A percentile compares a stretch with the other conserved stretches of the same genome.
Conservation (phyloP, 345 rosid genomes). For the Adansonia digitata region DNA sequence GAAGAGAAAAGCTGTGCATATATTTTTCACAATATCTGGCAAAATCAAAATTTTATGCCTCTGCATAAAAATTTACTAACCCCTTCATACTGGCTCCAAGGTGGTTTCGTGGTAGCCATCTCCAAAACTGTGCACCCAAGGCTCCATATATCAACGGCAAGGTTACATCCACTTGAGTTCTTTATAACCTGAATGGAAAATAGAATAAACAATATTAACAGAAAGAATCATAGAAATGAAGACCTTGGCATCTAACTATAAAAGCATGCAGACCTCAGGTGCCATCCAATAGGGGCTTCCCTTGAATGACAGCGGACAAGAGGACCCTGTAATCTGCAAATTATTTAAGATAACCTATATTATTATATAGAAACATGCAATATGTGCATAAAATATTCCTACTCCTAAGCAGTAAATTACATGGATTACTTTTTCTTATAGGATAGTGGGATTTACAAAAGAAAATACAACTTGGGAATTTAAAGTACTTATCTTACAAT, state of each 20-base stretch:
- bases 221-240: conserved; percentile 10
- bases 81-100: conserved; percentile 89
- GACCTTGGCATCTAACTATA: neutral
- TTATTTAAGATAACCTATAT: conserved; percentile 19
- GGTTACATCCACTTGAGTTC: conserved; percentile 63
- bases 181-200: conserved; percentile 52
- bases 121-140: conserved; percentile 85
- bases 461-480: neutral
- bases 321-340: conserved; percentile 75
- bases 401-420: neutral
- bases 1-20: neutral
- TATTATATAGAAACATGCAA: neutral
- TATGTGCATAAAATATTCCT: neutral
- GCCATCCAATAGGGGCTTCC: conserved; percentile 98
- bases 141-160: conserved; percentile 91
- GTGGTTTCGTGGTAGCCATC: conserved; percentile 88
- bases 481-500: neutral
- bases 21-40: neutral
- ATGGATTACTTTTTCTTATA: conserved; percentile 2
- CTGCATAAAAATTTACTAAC: conserved; percentile 36
- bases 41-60: neutral
- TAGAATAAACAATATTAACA: conserved; percentile 5
- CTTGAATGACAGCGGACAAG: conserved; percentile 69
- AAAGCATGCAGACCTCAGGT: conserved; percentile 56
- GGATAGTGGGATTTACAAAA: neutral